Base-by-base conservation (phyloP, 2,329 filamentous ascomycete species). In the Neofusicoccum parvum region DNA sequence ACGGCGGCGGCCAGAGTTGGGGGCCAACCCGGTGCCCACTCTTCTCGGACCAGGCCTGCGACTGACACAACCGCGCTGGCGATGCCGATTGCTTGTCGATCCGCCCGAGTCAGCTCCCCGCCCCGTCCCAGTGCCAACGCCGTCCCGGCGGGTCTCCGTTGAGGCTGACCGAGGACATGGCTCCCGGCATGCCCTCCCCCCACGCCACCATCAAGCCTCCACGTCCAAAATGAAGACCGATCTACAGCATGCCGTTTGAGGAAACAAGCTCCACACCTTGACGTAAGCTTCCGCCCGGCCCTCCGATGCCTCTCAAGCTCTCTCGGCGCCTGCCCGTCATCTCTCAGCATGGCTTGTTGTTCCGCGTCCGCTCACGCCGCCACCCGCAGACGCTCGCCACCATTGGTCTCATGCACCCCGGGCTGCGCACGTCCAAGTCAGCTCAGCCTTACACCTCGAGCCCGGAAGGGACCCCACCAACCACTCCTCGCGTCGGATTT, bases 361-460 rank as follows among this genome's bases (percentile, higher is more conserved):
- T 12, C 46, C 3, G 23, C 46, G 1, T 23, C 20, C 46, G 46
- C 46, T n/a, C 48, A 5, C 20, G 23, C 7, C 14, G 20, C 54
- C 27, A 27, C 37, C 36, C 5, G 36, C 37, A 9, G n/a, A 56
- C 37, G 11, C 17, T 12, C 37, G 36, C 37, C 3, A 37, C 20
- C 36, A 43, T 27, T 32, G 54, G 39, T 43, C 54, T 58, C 15
- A 14, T 17, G 15, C 23, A 32, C 53, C 32, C 10, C 36, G 14
- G 37, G 20, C 34, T 11, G 54, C 39, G 27, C 39, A 34, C 39
- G 15, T 45, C 39, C 54, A 20, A 36, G 39, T 58, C 54, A 58
- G 39, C 54, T 58, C 54, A 58, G 54, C 54, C 54, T 58, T 58
- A 58, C 54, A 39, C 39, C 54, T 17, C 39, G 14, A 58, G 37